These are phyloP conservation scores for Cryphonectria japonica DNA, from an alignment of 2,329 filamentous ascomycete genomes.

Conservation along the genomic window DNA sequence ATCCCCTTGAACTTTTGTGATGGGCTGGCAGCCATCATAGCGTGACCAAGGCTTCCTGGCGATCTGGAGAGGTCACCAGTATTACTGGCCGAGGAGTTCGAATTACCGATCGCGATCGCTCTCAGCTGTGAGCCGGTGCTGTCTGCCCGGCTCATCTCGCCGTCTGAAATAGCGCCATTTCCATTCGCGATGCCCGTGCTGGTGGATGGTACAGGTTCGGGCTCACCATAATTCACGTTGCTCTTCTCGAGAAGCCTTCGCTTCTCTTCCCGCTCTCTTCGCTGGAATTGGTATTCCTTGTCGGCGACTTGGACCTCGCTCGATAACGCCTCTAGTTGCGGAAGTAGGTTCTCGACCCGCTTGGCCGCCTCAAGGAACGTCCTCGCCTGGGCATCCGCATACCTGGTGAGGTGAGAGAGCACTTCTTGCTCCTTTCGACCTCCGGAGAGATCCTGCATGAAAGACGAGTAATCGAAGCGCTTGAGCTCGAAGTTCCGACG, in stretches of 20 bases:
- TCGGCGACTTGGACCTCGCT: slow-evolving; percentile 90
- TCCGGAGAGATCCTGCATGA: slow-evolving; percentile 98
- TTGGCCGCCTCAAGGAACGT: slow-evolving; percentile 82
- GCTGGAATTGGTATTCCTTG: slow-evolving; percentile 94
- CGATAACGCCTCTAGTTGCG: slow-evolving; percentile 86
- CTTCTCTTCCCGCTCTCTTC: slow-evolving; percentile 95
- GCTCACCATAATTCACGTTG: slow-evolving; percentile 72
- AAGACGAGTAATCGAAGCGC: slow-evolving; percentile 97
- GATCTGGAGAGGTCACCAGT: slow-evolving; percentile 57
- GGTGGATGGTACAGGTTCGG: slow-evolving; percentile 54
- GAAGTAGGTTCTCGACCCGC: slow-evolving; percentile 83
- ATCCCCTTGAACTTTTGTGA: slow-evolving; percentile 82
- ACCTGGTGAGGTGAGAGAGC: slow-evolving; percentile 89
- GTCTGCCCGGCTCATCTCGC: slow-evolving; percentile 72
- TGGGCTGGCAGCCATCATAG: slow-evolving; percentile 52
- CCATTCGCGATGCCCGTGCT: slow-evolving; percentile 45
- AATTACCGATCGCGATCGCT: slow-evolving; percentile 51
- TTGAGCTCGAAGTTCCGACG: slow-evolving; percentile 94
- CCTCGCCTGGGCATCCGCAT: slow-evolving; percentile 86
- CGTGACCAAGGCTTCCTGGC: slow-evolving; percentile 56
- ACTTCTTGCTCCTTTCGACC: slow-evolving; percentile 99
- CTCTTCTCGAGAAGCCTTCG: slow-evolving; percentile 87
- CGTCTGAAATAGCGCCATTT: slow-evolving; percentile 61
- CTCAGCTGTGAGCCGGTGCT: slow-evolving; percentile 73
- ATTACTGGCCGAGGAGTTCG: slow-evolving; percentile 38